phyloP scores from a whole-genome alignment of 257 asterid genomes.

The Rauvolfia tetraphylla region DNA sequence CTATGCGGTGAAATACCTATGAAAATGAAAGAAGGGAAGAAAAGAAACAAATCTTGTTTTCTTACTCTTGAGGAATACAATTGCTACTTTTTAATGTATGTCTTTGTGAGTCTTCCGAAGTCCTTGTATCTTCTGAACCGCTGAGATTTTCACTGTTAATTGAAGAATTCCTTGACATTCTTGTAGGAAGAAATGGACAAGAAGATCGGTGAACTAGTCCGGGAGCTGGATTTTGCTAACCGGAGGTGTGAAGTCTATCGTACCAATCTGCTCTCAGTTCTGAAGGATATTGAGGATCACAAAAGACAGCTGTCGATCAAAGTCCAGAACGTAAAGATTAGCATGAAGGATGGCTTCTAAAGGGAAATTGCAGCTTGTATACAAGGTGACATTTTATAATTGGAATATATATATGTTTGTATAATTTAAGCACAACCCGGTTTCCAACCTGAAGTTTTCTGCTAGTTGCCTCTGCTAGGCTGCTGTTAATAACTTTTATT shows the following conservation, averaged over 20 bases:
- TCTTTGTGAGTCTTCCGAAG: background rate
- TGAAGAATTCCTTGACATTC: background rate
- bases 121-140: too few species aligned
- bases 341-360: constrained; percentile 62
- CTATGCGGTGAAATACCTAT: background rate
- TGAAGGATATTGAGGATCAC: constrained; percentile 90
- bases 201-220: constrained; percentile 59
- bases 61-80: background rate
- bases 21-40: background rate
- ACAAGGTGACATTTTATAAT: background rate
- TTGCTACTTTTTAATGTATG: background rate
- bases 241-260: constrained; percentile 77
- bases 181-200: constrained; percentile 77
- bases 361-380: background rate
- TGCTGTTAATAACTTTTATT: too few species aligned
- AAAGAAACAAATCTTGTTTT: background rate
- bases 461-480: background rate
- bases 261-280: constrained; percentile 63
- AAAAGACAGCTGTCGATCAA: constrained; percentile 69
- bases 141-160: background rate
- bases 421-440: background rate
- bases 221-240: constrained; percentile 66
- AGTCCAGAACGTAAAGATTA: constrained; percentile 70
- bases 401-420: constrained; percentile 1
- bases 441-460: background rate